Evolutionary conservation across 345 rosid species (phyloP), one percentile per base, ranked within the genome.

Genomic region (Lumnitzera racemosa): DNA sequence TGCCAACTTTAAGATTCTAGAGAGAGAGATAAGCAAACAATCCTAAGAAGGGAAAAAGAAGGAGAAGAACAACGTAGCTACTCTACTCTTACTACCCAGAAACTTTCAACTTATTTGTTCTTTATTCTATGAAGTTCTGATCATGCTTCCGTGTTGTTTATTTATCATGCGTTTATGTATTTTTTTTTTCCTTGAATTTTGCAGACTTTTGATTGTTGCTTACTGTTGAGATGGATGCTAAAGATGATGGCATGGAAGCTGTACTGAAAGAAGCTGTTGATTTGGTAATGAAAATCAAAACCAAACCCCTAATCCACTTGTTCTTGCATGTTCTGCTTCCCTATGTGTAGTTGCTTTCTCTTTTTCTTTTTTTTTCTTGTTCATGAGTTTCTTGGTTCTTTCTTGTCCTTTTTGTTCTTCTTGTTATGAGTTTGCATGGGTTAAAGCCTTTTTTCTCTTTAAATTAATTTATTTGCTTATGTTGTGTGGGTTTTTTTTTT

Each of bases 231-330:
- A 84, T 84, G 90, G 79, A 59, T 14, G 57, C 17, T 17, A 81
- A 81, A 72, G 73, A 56, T 61, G 85, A 67, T 59, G 46, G 73
- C 61, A 47, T 84, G 79, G 87, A 84, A 43, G 87, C 87, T 61
- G 85, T 84, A 57, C 55, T 80, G 74, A 84, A 84, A 73, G 90
- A 84, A 72, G 83, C 75, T 46, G 90, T 84, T 11, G 87, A 84
- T 73, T 76, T 84, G 85, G 90, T 84, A 79, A 51, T 17, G 46
- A 64, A 68, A 64, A 60, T 1, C 54, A 62, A 64, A 16, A 47
- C 0, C 43, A 36, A 36, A 29, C 7, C 43, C 9, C 43, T 9
- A 36, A 6, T 9, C 9, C 43, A 36, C 5, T 7, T 29, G 36
- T 36, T 36, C 43, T 36, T 36, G 43, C 43, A 36, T 36, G 43